A percentile compares a stretch with the other conserved stretches of the same genome.
These are phyloP conservation scores for Suhomyces taliae DNA, from an alignment of 1,139 yeast species.

Conservation along the genomic window DNA sequence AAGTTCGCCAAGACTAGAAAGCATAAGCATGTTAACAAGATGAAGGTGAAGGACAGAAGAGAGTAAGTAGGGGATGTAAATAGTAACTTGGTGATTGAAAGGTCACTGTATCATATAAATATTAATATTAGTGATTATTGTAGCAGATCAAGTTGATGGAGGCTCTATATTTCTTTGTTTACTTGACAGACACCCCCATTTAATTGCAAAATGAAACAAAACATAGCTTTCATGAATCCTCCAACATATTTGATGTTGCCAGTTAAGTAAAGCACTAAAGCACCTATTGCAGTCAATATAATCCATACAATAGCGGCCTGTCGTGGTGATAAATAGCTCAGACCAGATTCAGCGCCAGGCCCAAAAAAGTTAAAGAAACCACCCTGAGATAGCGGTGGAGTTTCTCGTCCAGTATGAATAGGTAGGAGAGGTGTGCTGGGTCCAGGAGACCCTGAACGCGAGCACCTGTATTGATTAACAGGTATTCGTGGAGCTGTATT, in stretches of 20 bases:
- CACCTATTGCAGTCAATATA: background rate
- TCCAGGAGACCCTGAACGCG: too few species aligned
- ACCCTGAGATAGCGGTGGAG: too few species aligned
- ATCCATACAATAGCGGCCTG: background rate
- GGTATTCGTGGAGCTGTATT: too few species aligned
- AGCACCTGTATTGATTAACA: too few species aligned
- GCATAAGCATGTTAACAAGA: constrained; percentile 78
- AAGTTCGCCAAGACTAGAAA: constrained; percentile 93
- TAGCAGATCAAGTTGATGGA: background rate
- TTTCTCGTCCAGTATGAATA: too few species aligned
- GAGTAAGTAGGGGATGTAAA: constrained; percentile 12
- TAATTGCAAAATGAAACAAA: constrained; percentile 1
- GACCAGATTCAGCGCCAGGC: too few species aligned
- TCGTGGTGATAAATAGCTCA: background rate
- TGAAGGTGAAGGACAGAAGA: constrained; percentile 79
- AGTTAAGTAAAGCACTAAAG: background rate
- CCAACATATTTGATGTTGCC: constrained; percentile 1
- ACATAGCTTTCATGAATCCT: background rate
- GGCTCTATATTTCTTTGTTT: background rate
- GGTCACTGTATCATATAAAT: background rate
- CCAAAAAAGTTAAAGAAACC: too few species aligned
- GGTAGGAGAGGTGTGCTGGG: too few species aligned
- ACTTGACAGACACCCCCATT: background rate
- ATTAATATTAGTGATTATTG: background rate
- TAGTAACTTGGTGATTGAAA: background rate